Base-by-base conservation (phyloP, 2,329 filamentous ascomycete genomes). In the Shiraia sp. region DNA sequence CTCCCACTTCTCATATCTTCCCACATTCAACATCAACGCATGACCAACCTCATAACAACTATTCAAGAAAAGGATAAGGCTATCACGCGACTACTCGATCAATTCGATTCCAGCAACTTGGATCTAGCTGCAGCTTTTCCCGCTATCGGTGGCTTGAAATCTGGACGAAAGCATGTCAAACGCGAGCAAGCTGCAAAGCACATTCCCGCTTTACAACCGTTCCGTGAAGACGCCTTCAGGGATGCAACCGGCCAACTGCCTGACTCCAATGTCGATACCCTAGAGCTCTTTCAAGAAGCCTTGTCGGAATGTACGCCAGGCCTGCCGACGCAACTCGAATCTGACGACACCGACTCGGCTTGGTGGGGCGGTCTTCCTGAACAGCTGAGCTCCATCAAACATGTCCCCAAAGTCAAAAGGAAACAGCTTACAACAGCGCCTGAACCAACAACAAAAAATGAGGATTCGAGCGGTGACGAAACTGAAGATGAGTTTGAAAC, bases 61-160 rank as follows among this genome's bases (percentile, higher is more conserved):
- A 61, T 85, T 10, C 68, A 70, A 38, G 75, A 78, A 19, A 85
- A 85, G 57, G 82, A 85, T 55, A 79, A 75, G 58, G 73, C 79
- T 13, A 77, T 85, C 36, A 70, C 69, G 6, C 81, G 78, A 40
- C 65, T 85, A 15, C 71, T 82, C 17, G 81, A 85, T 54, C 78
- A 79, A 46, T 72, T 83, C 34, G 80, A 83, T 51, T 69, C 72
- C 1, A 73, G 78, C 28, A 77, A 78, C 4, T 68, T 80, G 32
- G 80, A 83, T 52, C 60, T 84, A 5, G 75, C 74, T 12, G 72
- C 74, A 9, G 73, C 82, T 2, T 85, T 85, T 54, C 82, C 81
- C 4, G 74, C 75, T 15, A 72, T 75, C 14, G 70, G 74, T 19
- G 74, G 75, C 13, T 49, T 74, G 36, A 78, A 75, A 36, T 53